Evolutionary conservation across 148 eudicot genomes (phyloP), one percentile per base, ranked within the genome.

Genomic region (Fagopyrum tataricum): DNA sequence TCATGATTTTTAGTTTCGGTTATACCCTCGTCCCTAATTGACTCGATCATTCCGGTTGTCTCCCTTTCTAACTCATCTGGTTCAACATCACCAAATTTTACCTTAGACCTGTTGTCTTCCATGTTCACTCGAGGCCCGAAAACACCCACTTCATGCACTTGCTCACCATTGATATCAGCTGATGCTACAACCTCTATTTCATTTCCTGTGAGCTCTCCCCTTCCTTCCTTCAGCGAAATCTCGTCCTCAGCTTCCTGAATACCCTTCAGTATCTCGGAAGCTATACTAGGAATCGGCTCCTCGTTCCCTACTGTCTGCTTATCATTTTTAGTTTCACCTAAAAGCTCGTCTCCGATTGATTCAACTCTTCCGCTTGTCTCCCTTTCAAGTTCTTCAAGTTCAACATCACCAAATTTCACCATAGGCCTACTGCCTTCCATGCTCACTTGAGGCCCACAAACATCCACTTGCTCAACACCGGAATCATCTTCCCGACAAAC

Each of bases 1-100:
- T n/a, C 59, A 53, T n/a, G 21, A 18, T n/a, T 26, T 13, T 24
- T 10, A 2, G 72, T 18, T 40, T 74, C 75, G 56, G 21, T 59
- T 52, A 39, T 68, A 59, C 83, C 73, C 77, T 79, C 83, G 43
- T 81, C 76, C 77, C 76, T 76, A 52, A 84, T 46, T 39, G 75
- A 69, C 31, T 71, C 85, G 26, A 80, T 7, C 52, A 80, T 37
- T 47, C 74, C 79, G 4, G 77, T 75, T 15, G 83, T 84, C 73
- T 76, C 85, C 18, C 75, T 70, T 12, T 37, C 77, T 40, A 24
- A 44, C 44, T 64, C 78, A 4, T 56, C 70, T 39, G 71, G 71
- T 21, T 68, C 74, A 18, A 76, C 77, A 74, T 67, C 31, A 72
- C 40, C 43, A 15, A 64, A 39, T 51, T 64, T 23, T 4, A 18